Percentiles rank a stretch among this genome's conserved stretches.
These are phyloP conservation scores for Solanum corneliomulleri DNA, from an alignment of 257 asterid species.

Conservation along the genomic window DNA sequence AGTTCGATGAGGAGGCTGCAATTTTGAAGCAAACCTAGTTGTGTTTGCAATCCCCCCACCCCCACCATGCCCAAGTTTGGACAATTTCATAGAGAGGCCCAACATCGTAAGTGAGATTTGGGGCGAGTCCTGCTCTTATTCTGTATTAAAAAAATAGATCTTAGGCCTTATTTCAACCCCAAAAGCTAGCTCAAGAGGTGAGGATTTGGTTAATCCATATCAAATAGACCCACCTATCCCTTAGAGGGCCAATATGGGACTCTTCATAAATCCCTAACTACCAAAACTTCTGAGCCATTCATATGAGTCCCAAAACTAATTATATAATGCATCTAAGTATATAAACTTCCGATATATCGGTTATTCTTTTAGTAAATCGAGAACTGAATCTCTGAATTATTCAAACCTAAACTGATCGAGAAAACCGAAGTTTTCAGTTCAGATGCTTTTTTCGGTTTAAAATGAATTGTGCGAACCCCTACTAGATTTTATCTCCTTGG, in stretches of 20 bases:
- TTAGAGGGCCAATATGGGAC: background rate
- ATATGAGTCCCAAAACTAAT: background rate
- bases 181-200: background rate
- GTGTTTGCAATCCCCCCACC: background rate
- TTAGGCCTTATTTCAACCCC: background rate
- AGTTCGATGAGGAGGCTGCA: background rate
- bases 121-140: background rate
- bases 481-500: background rate
- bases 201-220: background rate
- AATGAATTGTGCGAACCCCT: background rate
- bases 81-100: background rate
- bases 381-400: background rate
- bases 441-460: background rate
- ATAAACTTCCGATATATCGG: background rate
- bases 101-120: background rate
- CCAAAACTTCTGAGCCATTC: background rate
- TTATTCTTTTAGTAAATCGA: background rate
- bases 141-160: background rate
- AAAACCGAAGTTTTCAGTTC: background rate
- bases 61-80: background rate
- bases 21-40: background rate
- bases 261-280: background rate
- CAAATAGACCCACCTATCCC: background rate
- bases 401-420: background rate
- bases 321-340: background rate